Base-by-base conservation (phyloP, 306 rosid genomes). In the Myrica gale region DNA sequence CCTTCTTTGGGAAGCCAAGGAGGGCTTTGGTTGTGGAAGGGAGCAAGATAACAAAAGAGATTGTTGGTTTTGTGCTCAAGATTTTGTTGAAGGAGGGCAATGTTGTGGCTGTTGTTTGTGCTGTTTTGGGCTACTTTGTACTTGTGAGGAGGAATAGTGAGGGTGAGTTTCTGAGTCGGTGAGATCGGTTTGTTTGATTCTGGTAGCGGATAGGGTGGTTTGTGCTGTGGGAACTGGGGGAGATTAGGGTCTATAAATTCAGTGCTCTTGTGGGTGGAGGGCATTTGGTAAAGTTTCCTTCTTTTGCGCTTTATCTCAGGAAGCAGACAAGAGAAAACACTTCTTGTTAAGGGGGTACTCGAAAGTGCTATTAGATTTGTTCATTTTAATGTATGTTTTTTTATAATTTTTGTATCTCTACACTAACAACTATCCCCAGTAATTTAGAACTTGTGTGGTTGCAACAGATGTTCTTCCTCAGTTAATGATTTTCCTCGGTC, bases 41-140 rank as follows among this genome's bases (percentile, higher is more conserved):
- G 6, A 86, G 97, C 86, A 95, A 84, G 88, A 88, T 95, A 39
- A 95, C 98, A 0, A 77, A 19, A 37, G 97, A 93, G 73, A 91
- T 93, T 70, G 74, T 86, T 41, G 81, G 85, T 61, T 71, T 87
- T 63, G 93, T 95, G 78, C 1, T 90, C 5, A 92, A 68, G 87
- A 90, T 88, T 87, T 82, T 92, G 92, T 73, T 95, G 77, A 92
- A 85, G 81, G 98, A 95, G 71, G 98, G 98, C 71, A 95, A 90
- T 74, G 0, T 92, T 73, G 97, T 92, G 37, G 98, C 97, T 73
- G 98, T 96, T 3, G 58, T 84, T 23, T 95, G 97, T 85, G 98
- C 97, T 74, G 78, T 95, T 87, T 74, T 95, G 80, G 98, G 91
- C 3, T 95, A 92, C 74, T 90, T 86, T 83, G 92, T 76, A 2